Percentiles rank a stretch among this genome's conserved stretches.
Evolutionary conservation across 2,329 filamentous ascomycete genomes (phyloP).

Genomic region (Colletotrichum truncatum): DNA sequence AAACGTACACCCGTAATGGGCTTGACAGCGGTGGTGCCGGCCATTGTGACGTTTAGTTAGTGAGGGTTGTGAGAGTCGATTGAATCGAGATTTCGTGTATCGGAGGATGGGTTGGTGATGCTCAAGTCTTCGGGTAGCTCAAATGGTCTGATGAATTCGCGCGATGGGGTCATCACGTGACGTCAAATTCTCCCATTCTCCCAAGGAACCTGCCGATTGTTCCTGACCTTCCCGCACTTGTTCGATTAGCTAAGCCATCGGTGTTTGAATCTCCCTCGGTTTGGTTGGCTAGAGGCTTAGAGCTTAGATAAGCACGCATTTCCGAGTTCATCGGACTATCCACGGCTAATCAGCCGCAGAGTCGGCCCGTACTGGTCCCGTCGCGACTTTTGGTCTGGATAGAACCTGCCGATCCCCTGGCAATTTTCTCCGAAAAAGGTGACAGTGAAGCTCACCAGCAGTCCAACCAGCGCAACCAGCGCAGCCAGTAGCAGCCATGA

Average conservation of each 20-base stretch:
- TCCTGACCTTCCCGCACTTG: slow-evolving; percentile 1
- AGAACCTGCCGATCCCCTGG: background rate
- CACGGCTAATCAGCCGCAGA: background rate
- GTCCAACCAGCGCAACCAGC: background rate
- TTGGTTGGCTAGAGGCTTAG: background rate
- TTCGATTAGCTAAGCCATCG: slow-evolving; percentile 7
- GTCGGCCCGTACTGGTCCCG: background rate
- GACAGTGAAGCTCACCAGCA: slow-evolving; percentile 7
- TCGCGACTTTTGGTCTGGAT: background rate
- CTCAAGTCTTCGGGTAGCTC: slow-evolving; percentile 7
- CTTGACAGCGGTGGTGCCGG: slow-evolving; percentile 48
- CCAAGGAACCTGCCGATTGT: too few species aligned
- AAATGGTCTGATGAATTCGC: slow-evolving; percentile 30
- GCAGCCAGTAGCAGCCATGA: slow-evolving; percentile 29
- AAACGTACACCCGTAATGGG: slow-evolving; percentile 69
- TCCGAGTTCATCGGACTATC: slow-evolving; percentile 6
- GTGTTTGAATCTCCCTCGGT: background rate
- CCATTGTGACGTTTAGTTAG: slow-evolving; percentile 52
- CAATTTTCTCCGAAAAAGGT: slow-evolving; percentile 22
- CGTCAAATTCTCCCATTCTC: background rate
- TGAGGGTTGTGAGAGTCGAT: slow-evolving; percentile 16
- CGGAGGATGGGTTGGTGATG: slow-evolving; percentile 9
- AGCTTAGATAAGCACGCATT: background rate
- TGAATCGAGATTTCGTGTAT: slow-evolving; percentile 16
- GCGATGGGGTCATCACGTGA: slow-evolving; percentile 25